Evolutionary conservation across 257 asterid species (phyloP).

Genomic region (Gentiana macrophylla): DNA sequence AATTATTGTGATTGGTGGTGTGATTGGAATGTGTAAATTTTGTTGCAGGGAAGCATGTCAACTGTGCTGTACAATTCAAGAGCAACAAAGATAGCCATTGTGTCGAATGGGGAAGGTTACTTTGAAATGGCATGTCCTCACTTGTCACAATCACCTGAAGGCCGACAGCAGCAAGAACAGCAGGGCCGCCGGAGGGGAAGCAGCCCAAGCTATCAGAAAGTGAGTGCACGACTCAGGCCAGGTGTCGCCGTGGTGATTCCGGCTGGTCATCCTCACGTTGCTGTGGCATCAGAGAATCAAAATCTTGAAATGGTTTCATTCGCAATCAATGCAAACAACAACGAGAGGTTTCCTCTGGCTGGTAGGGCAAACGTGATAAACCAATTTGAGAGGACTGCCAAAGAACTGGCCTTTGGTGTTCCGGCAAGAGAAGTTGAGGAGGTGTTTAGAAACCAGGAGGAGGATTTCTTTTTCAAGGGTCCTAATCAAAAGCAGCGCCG

Average conservation of each 20-base stretch:
- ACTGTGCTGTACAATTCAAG: conserved; percentile 43
- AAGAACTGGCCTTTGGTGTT: conserved; percentile 48
- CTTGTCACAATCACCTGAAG: conserved; percentile 13
- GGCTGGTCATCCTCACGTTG: conserved; percentile 60
- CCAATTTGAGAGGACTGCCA: conserved; percentile 44
- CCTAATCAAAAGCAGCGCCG: conserved; percentile 17
- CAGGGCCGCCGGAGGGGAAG: background rate
- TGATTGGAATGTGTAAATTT: background rate
- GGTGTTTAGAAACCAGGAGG: conserved; percentile 33
- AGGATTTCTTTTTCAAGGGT: conserved; percentile 54
- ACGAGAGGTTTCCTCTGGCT: conserved; percentile 35
- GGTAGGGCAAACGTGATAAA: conserved; percentile 45
- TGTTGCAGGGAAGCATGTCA: conserved; percentile 50
- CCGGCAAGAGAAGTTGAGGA: conserved; percentile 59
- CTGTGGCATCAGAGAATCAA: conserved; percentile 39
- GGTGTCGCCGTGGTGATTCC: conserved; percentile 53
- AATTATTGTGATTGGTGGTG: no score
- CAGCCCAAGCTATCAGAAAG: conserved; percentile 25
- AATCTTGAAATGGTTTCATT: conserved; percentile 48
- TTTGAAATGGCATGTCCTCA: conserved; percentile 75
- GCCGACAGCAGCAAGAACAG: conserved; percentile 6
- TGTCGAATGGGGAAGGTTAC: conserved; percentile 50
- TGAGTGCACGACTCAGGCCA: conserved; percentile 26
- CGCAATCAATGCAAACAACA: conserved; percentile 30
- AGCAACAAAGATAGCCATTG: conserved; percentile 30